Conservation (phyloP, 495 filamentous ascomycete genomes). For the Daldinia concentrica region DNA sequence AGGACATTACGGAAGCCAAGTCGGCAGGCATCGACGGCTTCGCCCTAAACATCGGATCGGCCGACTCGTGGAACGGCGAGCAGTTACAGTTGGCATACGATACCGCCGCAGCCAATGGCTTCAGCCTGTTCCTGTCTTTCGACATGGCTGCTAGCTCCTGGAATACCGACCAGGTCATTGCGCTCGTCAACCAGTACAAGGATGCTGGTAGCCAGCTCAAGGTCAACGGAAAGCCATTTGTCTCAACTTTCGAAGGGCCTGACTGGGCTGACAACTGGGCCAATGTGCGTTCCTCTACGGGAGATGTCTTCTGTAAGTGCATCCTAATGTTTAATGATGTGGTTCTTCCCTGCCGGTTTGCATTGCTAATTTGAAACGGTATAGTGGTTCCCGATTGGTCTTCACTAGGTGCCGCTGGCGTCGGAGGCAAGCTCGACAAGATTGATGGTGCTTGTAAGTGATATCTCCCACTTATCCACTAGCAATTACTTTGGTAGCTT, state of each 20-base stretch:
- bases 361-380: constrained; percentile 11
- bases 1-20: constrained; percentile 68
- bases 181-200: constrained; percentile 67
- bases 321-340: not conserved
- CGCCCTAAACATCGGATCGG: constrained; percentile 71
- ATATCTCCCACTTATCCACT: not conserved
- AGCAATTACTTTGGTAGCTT: constrained; percentile 2
- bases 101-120: constrained; percentile 63
- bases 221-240: constrained; percentile 66
- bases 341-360: not conserved
- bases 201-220: constrained; percentile 61
- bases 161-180: constrained; percentile 63
- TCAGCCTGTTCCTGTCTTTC: constrained; percentile 76
- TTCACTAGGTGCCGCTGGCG: constrained; percentile 62
- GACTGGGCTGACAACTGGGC: constrained; percentile 66
- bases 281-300: constrained; percentile 60
- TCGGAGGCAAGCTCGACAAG: constrained; percentile 53
- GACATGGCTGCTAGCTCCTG: constrained; percentile 67
- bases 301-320: constrained; percentile 56
- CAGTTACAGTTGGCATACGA: constrained; percentile 64
- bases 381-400: constrained; percentile 70
- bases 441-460: constrained; percentile 68
- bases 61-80: constrained; percentile 59
- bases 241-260: constrained; percentile 77
- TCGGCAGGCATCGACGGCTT: constrained; percentile 76